Evolutionary conservation across 2,329 filamentous ascomycete genomes (phyloP), one percentile per base, ranked within the genome.

Genomic region (Penicillium hesseltinei): DNA sequence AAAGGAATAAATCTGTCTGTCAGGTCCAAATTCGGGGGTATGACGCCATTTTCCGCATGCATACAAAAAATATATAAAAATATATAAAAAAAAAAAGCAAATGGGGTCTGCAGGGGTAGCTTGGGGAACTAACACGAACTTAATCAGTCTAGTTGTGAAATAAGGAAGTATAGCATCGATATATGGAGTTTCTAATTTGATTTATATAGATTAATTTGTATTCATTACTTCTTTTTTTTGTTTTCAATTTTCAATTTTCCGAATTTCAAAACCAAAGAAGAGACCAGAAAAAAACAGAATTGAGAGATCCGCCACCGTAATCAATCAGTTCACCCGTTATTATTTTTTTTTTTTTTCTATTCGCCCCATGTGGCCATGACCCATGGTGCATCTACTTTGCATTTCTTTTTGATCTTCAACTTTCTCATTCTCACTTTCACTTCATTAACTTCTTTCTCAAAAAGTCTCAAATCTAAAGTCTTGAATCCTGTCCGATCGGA

Each of bases 21-120:
- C 40, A 31, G 6, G 8, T 40, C 46, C 36, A 19, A 19, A 44
- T 55, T 33, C n/a, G 52, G 44, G 44, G 39, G 19, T 39, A 47
- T 62, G 60, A 61, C 55, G 61, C 49, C 51, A 60, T 59, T 29
- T 46, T 43, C 54, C 59, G 59, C 52, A 59, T 63, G 62, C 62
- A 59, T 55, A 39, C 50, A 29, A 42, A 42, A 58, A 56, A 50
- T 46, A 35, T 23, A 38, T n/a, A n/a, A 27, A 38, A 31, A 31
- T 11, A 11, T 4, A 29, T 4, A 11, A 11, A 5, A 49, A 55
- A 56, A 42, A 51, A 58, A 58, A 57, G 49, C 23, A 56, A 48
- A 50, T 35, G 44, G 23, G 35, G 57, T 51, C 61, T 66, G 61
- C 64, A 66, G 64, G 64, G 64, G 62, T 64, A 65, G 61, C 62